Base-by-base conservation (phyloP, 23 red algal species). In the Gracilaria vermiculophylla region DNA sequence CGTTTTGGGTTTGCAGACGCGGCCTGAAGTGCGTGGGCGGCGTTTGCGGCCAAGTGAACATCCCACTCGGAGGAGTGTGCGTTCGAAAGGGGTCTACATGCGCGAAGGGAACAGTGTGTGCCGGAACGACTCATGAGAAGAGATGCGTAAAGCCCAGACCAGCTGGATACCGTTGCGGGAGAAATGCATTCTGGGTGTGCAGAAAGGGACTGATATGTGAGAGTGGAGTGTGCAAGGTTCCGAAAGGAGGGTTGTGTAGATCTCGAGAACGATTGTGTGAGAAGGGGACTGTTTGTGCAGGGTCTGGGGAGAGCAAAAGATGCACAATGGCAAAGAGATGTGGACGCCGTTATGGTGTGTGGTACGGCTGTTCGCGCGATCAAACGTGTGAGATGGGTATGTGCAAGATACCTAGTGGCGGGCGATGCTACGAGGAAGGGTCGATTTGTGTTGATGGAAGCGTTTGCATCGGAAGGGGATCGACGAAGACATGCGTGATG, bases 101-200 rank as follows among this genome's bases (percentile, higher is more conserved):
- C 43, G 35, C 41, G 39, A 20, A 49, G 6, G 83, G 83, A 3
- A 56, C 32, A 20, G 50, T 76, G 13, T 87, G 83, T 60, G 83
- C 67, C 25, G 83, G 83, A 14, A 71, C 67, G 0, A 1, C 7
- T 29, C 16, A 11, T 0, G 14, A 9, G 44, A 87, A 87, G 83
- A 49, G 35, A 50, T 87, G 83, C 32, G 83, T 87, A n/a, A 87
- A 57, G 25, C 83, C 67, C 45, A 76, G 51, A 47, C 23, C 39
- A 34, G 1, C 24, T 0, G 83, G 83, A 75, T 35, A 61, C 16
- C 35, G 48, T 8, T 87, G 83, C 41, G 67, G 70, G 25, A 21
- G 35, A 39, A 66, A 87, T 43, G 31, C 83, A 12, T 87, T 54
- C 41, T 56, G 40, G 83, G 49, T 64, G 0, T 87, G 83, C 51